phyloP scores from a whole-genome alignment of 306 rosid species.

The Hippophae tibetana region DNA sequence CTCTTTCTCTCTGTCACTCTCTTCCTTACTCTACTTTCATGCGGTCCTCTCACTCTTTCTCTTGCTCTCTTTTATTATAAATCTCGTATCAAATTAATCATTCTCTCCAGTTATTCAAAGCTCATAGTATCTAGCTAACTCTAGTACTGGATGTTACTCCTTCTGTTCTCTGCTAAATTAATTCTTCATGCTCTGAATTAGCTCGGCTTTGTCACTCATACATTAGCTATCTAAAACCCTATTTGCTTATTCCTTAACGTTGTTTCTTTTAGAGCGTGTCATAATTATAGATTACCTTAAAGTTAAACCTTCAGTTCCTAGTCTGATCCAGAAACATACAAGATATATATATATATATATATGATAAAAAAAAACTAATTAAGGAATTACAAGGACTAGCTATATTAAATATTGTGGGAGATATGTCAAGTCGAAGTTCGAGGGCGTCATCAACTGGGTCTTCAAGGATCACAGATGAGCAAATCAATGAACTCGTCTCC shows the following conservation, averaged over 20 bases:
- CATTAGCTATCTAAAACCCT: too few relatives aligned
- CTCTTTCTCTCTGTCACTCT: conserved; percentile 25
- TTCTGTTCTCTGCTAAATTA: not conserved
- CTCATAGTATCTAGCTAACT: conserved; percentile 15
- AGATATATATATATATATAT: too few relatives aligned
- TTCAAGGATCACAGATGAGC: conserved; percentile 80
- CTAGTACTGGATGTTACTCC: conserved; percentile 1
- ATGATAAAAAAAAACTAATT: too few relatives aligned
- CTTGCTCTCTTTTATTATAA: conserved; percentile 14
- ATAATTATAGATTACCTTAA: too few relatives aligned
- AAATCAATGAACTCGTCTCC: conserved; percentile 87
- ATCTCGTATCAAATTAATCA: conserved; percentile 21
- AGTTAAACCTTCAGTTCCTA: too few relatives aligned
- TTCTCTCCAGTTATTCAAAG: conserved; percentile 40
- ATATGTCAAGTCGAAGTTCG: conserved; percentile 87
- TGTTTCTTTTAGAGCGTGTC: too few relatives aligned
- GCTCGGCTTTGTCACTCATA: too few relatives aligned
- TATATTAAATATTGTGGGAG: too few relatives aligned
- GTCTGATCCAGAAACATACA: too few relatives aligned
- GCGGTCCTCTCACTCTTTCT: conserved; percentile 74
- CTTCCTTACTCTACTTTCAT: conserved; percentile 13
- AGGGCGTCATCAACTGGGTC: conserved; percentile 59
- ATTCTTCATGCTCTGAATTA: not conserved
- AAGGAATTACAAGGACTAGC: too few relatives aligned
- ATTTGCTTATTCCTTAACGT: too few relatives aligned